Evolutionary conservation across 768 basidiomycete species (phyloP).

Genomic region (Favolaschia claudopus): DNA sequence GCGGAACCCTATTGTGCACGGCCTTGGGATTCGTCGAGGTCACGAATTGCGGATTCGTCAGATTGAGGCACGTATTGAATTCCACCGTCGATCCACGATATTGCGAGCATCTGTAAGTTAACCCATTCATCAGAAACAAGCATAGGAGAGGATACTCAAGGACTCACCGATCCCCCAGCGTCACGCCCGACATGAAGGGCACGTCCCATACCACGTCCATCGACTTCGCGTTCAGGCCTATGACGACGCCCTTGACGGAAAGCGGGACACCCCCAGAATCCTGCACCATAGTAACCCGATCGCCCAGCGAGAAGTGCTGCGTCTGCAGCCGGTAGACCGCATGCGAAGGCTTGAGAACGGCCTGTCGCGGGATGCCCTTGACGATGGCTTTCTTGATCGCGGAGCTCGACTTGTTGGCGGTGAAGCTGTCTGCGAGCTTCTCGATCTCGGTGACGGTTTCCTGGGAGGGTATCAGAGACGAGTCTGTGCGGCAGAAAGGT

Average conservation of each 20-base stretch:
- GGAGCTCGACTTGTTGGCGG: constrained; percentile 61
- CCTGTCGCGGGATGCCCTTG: constrained; percentile 91
- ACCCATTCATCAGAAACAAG: neutral
- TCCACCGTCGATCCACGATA: constrained; percentile 92
- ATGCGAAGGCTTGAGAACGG: constrained; percentile 92
- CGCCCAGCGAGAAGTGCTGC: constrained; percentile 87
- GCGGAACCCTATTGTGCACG: constrained; percentile 60
- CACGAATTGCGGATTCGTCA: constrained; percentile 86
- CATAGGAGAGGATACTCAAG: neutral
- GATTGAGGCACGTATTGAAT: constrained; percentile 88
- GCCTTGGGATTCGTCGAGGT: constrained; percentile 73
- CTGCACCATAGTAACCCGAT: constrained; percentile 95
- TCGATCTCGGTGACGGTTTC: constrained; percentile 84
- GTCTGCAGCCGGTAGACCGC: constrained; percentile 89
- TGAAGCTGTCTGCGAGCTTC: constrained; percentile 72
- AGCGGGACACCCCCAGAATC: constrained; percentile 94
- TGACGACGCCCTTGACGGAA: constrained; percentile 91
- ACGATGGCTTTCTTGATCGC: constrained; percentile 92
- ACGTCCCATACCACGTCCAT: constrained; percentile 98
- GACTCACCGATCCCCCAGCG: constrained; percentile 78
- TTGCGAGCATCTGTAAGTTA: constrained; percentile 73
- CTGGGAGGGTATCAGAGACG: constrained; percentile 43
- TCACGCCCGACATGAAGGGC: constrained; percentile 92
- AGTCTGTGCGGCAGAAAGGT: neutral
- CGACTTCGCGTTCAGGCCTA: constrained; percentile 84